phyloP scores from a whole-genome alignment of 129 eudicot genomes.

The Artemisia argyi region DNA sequence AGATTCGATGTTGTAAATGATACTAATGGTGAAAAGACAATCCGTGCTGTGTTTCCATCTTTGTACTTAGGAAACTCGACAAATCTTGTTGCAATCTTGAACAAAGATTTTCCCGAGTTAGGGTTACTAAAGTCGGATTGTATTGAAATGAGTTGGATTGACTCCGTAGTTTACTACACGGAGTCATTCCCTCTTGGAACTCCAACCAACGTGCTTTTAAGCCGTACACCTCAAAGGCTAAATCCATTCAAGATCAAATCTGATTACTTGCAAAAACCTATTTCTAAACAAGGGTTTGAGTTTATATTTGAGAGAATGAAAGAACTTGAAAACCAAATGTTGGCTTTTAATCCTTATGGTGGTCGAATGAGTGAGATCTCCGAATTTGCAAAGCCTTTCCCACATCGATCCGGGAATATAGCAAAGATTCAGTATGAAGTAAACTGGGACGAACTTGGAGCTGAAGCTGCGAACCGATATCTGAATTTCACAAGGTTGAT shows the following conservation, averaged over 20 bases:
- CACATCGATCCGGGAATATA: conserved; percentile 43
- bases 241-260: conserved; percentile 43
- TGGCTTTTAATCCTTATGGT: conserved; percentile 48
- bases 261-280: conserved; percentile 37
- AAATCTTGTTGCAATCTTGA: conserved; percentile 29
- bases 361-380: conserved; percentile 51
- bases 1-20: conserved; percentile 21
- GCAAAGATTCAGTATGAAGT: conserved; percentile 39
- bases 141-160: conserved; percentile 47
- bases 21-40: conserved; percentile 22
- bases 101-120: conserved; percentile 39
- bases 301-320: conserved; percentile 31
- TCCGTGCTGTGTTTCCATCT: conserved; percentile 32
- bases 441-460: conserved; percentile 39
- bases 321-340: conserved; percentile 25
- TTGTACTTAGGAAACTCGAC: conserved; percentile 39
- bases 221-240: conserved; percentile 21
- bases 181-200: conserved; percentile 27
- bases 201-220: conserved; percentile 23
- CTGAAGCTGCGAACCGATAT: conserved; percentile 18
- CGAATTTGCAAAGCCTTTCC: conserved; percentile 44
- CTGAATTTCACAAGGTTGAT: conserved; percentile 37
- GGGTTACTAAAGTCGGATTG: conserved; percentile 42
- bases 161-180: conserved; percentile 32
- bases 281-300: conserved; percentile 37